Base-by-base conservation (phyloP, 352 stramenopile genomes). In the Globisporangium apiculatum region DNA sequence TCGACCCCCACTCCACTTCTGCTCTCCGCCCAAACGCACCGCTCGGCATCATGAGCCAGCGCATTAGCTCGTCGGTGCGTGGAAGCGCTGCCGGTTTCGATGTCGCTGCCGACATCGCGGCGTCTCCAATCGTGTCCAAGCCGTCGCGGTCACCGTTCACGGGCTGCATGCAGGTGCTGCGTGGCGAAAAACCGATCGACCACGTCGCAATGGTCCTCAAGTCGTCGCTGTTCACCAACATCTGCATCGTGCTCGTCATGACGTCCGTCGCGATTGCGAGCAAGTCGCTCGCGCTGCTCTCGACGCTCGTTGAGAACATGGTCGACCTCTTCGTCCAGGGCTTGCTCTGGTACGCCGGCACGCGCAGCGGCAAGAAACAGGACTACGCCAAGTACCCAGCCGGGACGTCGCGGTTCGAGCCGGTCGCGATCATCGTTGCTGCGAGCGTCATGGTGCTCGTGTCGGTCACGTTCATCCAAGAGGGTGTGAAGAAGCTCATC, bases 311-410 rank as follows among this genome's bases (percentile, higher is more conserved):
- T 5, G 91, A 98, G 67, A 95, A 87, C 54, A 86, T 96, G 66
- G 76, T 98, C 18, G 93, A 98, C 62, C 84, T 98, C 31, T 85
- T 97, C 37, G 91, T 89, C 5, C 90, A 97, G 62, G 73, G 86
- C 0, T 75, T 98, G 35, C 69, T 98, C 3, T 86, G 81, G 56
- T 97, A 95, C 67, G 91, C 91, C 6, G 90, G 95, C 61, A 87
- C 87, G n/a, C 76, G 72, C 36, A 84, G 64, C 0, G 76, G 68
- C 10, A 89, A 86, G 67, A 84, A 86, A 55, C 81, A 81, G 48
- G 75, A 84, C 57, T 88, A 87, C 31, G 87, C 85, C 53, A 90
- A 97, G 72, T 98, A 97, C 71, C 95, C 93, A 1, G 89, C 92
- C 0, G 93, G 91, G n/a, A 90, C 88, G 14, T 85, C 72, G 2